Evolutionary conservation across 2,329 filamentous ascomycete species (phyloP), one percentile per base, ranked within the genome.

Genomic region (Talaromyces verruculosus): DNA sequence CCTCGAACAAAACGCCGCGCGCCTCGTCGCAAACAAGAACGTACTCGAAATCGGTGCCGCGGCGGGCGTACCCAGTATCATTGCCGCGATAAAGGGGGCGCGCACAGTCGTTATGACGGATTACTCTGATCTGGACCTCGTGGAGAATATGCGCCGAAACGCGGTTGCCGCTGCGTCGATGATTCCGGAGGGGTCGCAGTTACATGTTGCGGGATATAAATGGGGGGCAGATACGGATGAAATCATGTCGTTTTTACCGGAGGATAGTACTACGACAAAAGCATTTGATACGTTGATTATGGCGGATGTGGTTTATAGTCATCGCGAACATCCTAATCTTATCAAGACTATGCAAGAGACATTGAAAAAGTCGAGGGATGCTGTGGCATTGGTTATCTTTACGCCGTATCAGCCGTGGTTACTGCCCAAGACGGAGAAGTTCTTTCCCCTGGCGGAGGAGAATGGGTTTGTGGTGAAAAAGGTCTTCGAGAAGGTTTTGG

Each of bases 401-500:
- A 96, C 93, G 0, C 93, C 92, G 22, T 97, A 98, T 79, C 85
- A 95, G 68, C 93, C 94, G 1, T 97, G 93, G 93, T 82, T 97
- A 74, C 84, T 91, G 72, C 85, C 93, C 68, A 91, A 92, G 77
- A 95, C 97, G 73, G 83, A 96, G 75, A 86, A 85, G 3, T 97
- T 97, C 81, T 97, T 97, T 74, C 90, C 93, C 59, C 74, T 93
- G 65, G 91, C 89, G 4, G 83, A 86, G 67, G 85, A 86, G 61
- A 84, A 82, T 59, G 93, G 92, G 0, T 91, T 97, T 67, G 79
- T 79, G 17, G 93, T 97, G 2, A 88, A 89, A 69, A 92, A 94
- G 81, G 84, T 96, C 39, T 82, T 93, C 58, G 92, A 97, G 78
- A 87, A 89, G 76, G 86, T 89, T 71, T 88, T 96, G 87, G 92